These are phyloP conservation scores for Vanrija humicola DNA, from an alignment of 1,284 basidiomycete genomes.

Conservation along the genomic window DNA sequence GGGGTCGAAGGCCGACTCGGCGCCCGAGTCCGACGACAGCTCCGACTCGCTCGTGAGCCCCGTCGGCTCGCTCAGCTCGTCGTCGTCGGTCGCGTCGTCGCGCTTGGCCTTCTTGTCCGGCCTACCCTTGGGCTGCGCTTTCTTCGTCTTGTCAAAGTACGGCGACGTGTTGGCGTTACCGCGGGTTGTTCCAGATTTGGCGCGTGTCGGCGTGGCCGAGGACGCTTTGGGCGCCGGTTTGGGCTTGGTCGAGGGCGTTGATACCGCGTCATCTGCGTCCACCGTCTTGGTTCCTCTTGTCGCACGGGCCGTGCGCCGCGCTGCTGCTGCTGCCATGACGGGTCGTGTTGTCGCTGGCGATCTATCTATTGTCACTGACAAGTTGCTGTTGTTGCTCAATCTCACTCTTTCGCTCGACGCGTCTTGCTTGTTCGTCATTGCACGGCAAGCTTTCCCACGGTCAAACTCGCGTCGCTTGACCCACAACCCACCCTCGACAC, in stretches of 20 bases:
- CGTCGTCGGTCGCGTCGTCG: constrained; percentile 8
- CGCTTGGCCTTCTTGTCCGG: not conserved
- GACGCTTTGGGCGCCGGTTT: not conserved
- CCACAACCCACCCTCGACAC: not conserved
- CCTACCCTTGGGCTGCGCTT: not conserved
- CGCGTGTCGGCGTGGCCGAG: not conserved
- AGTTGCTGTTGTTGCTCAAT: too few relatives aligned
- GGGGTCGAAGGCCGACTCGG: not conserved
- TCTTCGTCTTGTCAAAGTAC: constrained; percentile 10
- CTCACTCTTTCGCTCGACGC: too few relatives aligned
- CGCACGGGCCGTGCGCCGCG: not conserved
- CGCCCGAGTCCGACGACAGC: not conserved
- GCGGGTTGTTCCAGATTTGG: not conserved
- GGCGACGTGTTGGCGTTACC: constrained; percentile 12
- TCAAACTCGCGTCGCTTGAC: not conserved
- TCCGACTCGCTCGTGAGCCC: constrained; percentile 34
- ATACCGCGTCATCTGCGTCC: not conserved
- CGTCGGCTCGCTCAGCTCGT: constrained; percentile 22
- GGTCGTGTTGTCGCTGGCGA: not conserved
- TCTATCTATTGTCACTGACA: not conserved
- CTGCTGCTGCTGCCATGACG: not conserved
- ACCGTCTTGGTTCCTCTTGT: not conserved
- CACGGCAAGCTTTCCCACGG: too few relatives aligned
- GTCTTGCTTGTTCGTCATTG: too few relatives aligned
- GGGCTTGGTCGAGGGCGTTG: not conserved